Percentiles rank a stretch among this genome's conserved stretches.
Conservation (phyloP, 2,329 filamentous ascomycete genomes). For the Bretziella fagacearum region DNA sequence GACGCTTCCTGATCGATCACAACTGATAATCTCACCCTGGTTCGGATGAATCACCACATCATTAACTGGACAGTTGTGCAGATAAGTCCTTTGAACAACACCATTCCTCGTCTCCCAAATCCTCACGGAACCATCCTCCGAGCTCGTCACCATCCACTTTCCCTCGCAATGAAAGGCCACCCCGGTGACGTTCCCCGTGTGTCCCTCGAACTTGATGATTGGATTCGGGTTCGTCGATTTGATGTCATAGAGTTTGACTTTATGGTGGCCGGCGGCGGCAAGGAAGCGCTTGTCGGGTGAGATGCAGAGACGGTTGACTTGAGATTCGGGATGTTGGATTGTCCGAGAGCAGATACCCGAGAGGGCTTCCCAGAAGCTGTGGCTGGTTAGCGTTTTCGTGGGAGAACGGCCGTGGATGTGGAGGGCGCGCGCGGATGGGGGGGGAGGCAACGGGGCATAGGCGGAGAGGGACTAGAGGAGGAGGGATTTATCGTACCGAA, state of each 20-base stretch:
- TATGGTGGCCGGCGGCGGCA: slow-evolving; percentile 61
- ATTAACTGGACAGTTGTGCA: slow-evolving; percentile 75
- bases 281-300: slow-evolving; percentile 95
- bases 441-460: neutral
- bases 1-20: slow-evolving; percentile 81
- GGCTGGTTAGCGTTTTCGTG: neutral
- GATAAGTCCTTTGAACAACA: slow-evolving; percentile 80
- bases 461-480: no score
- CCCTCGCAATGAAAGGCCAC: slow-evolving; percentile 97
- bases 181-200: slow-evolving; percentile 89
- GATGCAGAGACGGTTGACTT: slow-evolving; percentile 96
- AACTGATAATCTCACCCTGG: slow-evolving; percentile 94
- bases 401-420: neutral
- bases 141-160: slow-evolving; percentile 99
- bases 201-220: slow-evolving; percentile 84
- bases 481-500: slow-evolving; percentile 28
- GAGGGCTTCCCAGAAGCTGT: slow-evolving; percentile 92
- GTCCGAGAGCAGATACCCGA: slow-evolving; percentile 96
- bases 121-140: slow-evolving; percentile 90
- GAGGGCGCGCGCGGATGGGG: neutral
- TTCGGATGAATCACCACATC: slow-evolving; percentile 99
- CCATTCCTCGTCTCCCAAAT: slow-evolving; percentile 89
- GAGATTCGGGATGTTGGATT: slow-evolving; percentile 93
- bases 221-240: slow-evolving; percentile 95
- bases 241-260: slow-evolving; percentile 96